phyloP scores from a whole-genome alignment of 2,329 filamentous ascomycete genomes.

The Pseudogymnoascus sp. region DNA sequence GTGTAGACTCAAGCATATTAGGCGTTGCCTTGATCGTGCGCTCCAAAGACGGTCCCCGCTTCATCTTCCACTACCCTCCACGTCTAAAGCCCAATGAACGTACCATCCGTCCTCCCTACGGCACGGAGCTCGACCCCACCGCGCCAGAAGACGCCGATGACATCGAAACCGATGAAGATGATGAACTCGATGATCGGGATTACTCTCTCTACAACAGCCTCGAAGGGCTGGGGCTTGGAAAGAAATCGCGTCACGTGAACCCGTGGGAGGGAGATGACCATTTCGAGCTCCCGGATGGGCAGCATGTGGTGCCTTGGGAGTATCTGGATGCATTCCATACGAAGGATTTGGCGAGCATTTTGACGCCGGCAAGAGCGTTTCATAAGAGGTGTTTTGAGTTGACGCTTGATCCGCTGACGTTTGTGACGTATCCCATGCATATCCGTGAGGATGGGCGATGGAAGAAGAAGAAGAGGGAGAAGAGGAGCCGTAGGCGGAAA shows the following conservation, averaged over 20 bases:
- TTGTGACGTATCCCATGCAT: constrained; percentile 76
- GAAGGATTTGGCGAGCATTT: constrained; percentile 69
- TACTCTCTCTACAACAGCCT: constrained; percentile 18
- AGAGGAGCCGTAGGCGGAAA: constrained; percentile 29
- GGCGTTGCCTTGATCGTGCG: constrained; percentile 31
- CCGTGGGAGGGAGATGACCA: constrained; percentile 30
- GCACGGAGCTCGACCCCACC: constrained; percentile 27
- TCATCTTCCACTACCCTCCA: constrained; percentile 83
- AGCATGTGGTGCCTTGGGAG: constrained; percentile 59
- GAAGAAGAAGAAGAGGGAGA: constrained; percentile 51
- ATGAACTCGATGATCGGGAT: constrained; percentile 24
- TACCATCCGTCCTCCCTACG: constrained; percentile 20
- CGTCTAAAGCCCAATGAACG: constrained; percentile 34
- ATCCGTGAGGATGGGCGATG: constrained; percentile 70
- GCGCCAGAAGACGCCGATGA: constrained; percentile 24
- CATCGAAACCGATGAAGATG: constrained; percentile 48
- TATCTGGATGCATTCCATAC: constrained; percentile 64
- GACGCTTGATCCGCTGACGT: constrained; percentile 69
- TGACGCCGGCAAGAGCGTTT: constrained; percentile 66
- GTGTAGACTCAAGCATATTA: constrained; percentile 36
- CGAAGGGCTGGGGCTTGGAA: constrained; percentile 10
- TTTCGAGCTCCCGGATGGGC: constrained; percentile 44
- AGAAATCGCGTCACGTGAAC: constrained; percentile 21
- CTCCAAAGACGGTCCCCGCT: constrained; percentile 68
- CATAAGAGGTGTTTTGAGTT: constrained; percentile 79